Percentiles rank a stretch among this genome's conserved stretches.
Evolutionary conservation across 108 stramenopile species (phyloP).

Genomic region (Nitzschia sp.): DNA sequence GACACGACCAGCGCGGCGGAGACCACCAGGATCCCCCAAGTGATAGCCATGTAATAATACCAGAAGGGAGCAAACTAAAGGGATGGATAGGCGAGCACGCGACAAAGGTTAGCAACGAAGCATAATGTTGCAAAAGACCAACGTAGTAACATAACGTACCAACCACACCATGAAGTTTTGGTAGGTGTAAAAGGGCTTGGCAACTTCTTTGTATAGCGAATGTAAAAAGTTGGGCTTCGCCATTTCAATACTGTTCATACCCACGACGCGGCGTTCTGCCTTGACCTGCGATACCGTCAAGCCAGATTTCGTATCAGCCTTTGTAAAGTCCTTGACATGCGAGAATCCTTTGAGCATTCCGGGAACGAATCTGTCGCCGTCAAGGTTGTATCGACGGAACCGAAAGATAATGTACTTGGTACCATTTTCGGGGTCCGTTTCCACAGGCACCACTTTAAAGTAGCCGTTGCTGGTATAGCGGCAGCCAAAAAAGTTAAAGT

Average conservation of each 20-base stretch:
- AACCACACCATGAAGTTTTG: conserved; percentile 72
- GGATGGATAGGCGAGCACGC: too few relatives aligned
- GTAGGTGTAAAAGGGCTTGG: conserved; percentile 65
- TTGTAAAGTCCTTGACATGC: conserved; percentile 30
- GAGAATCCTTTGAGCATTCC: neutral
- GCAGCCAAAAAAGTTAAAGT: neutral
- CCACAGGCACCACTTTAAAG: neutral
- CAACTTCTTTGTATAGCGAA: conserved; percentile 49
- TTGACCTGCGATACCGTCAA: neutral
- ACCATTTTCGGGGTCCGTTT: conserved; percentile 7
- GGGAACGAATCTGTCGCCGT: conserved; percentile 10
- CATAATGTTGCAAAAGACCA: too few relatives aligned
- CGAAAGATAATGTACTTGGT: conserved; percentile 20
- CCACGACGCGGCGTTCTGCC: neutral
- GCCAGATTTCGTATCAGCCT: conserved; percentile 19
- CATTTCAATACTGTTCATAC: conserved; percentile 6
- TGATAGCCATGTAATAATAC: conserved; percentile 70
- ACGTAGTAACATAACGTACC: too few relatives aligned
- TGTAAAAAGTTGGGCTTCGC: conserved; percentile 32
- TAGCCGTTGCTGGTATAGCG: neutral
- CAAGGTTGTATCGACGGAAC: conserved; percentile 35
- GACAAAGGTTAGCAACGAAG: too few relatives aligned
- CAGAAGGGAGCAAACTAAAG: conserved; percentile 38
- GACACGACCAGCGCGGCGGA: conserved; percentile 50
- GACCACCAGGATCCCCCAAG: conserved; percentile 33